Evolutionary conservation across 2,329 filamentous ascomycete species (phyloP), one percentile per base, ranked within the genome.

Genomic region (Rutstroemia sp.): DNA sequence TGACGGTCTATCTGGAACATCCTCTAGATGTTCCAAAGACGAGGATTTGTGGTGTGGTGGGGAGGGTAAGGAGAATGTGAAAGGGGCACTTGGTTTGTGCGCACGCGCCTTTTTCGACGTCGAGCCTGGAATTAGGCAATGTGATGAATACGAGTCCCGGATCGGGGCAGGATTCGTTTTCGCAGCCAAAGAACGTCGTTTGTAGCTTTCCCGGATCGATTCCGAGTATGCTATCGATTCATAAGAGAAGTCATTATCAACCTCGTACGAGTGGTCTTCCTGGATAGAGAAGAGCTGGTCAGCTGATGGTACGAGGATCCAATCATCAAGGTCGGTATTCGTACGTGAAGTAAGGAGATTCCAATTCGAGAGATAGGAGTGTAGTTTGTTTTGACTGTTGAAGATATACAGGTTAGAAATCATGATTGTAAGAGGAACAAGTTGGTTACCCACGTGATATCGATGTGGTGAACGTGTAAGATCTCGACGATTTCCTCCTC

Each of bases 401-500:
- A 46, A 46, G 42, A 10, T 14, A 46, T 14, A 46, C 12, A 23
- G 9, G 42, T 46, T 46, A 45, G 14, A 23, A 3, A 25, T 30
- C 27, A 18, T 54, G 25, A 54, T 46, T 41, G 27, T 8, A 16
- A 39, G 45, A 39, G 27, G n/a, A 23, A 45, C 12, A 51, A 38
- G 10, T 21, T 46, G 42, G 7, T 19, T 27, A 55, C 53, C 3
- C 38, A 55, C 53, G 46, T 55, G 38, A 55, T 30, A 21, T 55
- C 25, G 2, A 55, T 51, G 18, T 55, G 18, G n/a, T 44, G 53
- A 34, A 37, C 49, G 23, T 57, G 48, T 23, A 59, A 34, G 12
- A 59, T n/a, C 6, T 47, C 39, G 19, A 59, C 49, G 12, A 59
- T 59, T 27, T 59, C 57, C 21, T 47, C 49, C 34, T 59, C 57